phyloP scores from a whole-genome alignment of 2,329 filamentous ascomycete genomes.

The Stachybotrys echinatus region DNA sequence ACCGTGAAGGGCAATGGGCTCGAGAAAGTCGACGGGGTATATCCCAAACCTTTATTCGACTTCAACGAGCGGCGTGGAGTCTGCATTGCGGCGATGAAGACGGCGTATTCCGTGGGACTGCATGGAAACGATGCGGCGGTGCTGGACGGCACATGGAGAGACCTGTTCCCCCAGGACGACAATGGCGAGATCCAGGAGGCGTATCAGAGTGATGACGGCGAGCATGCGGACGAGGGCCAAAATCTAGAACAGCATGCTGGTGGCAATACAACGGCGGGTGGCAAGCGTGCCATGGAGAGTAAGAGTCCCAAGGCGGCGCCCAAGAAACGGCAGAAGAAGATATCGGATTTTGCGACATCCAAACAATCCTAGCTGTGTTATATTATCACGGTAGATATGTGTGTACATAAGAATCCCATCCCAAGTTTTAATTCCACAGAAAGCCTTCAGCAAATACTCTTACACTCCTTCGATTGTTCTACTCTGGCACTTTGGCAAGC shows the following conservation, averaged over 20 bases:
- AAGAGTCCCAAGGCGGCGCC: slow-evolving; percentile 6
- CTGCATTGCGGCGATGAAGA: slow-evolving; percentile 65
- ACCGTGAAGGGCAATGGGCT: slow-evolving; percentile 51
- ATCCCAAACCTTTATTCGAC: slow-evolving; percentile 76
- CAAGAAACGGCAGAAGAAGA: slow-evolving; percentile 20
- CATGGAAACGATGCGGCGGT: slow-evolving; percentile 60
- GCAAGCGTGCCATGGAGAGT: slow-evolving; percentile 16
- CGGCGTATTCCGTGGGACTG: slow-evolving; percentile 60
- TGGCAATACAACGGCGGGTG: slow-evolving; percentile 2
- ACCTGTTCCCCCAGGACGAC: slow-evolving; percentile 33
- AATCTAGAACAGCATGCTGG: slow-evolving; percentile 8
- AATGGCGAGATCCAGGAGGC: slow-evolving; percentile 34
- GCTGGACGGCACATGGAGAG: slow-evolving; percentile 52
- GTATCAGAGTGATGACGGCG: slow-evolving; percentile 23
- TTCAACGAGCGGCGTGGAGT: slow-evolving; percentile 56
- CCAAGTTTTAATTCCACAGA: background rate
- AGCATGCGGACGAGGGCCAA: slow-evolving; percentile 21
- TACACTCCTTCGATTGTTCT: background rate
- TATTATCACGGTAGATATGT: background rate
- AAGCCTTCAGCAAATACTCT: background rate
- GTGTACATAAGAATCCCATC: background rate
- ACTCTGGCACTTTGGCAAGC: slow-evolving; percentile 18
- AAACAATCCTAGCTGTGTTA: background rate
- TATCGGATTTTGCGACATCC: background rate
- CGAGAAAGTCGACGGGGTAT: slow-evolving; percentile 37